These are phyloP conservation scores for Fusarium solani-melongenae DNA, from an alignment of 2,329 filamentous ascomycete species.

Conservation along the genomic window DNA sequence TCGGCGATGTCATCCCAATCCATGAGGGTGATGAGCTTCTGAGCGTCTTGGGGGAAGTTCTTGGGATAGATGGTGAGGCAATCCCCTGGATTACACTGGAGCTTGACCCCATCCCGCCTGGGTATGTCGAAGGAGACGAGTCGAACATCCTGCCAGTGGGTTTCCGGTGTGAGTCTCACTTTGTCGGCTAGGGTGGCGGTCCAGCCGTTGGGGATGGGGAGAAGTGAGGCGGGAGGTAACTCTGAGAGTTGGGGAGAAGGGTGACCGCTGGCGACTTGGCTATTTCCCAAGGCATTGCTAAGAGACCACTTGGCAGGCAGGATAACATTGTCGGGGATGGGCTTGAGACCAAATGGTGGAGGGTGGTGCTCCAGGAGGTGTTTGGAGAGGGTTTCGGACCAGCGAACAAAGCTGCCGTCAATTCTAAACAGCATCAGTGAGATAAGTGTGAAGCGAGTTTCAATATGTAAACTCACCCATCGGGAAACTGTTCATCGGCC, in stretches of 20 bases:
- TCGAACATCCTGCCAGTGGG: conserved; percentile 95
- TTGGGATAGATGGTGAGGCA: conserved; percentile 86
- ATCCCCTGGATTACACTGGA: conserved; percentile 75
- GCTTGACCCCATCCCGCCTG: conserved; percentile 23
- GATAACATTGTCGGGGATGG: conserved; percentile 79
- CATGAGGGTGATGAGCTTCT: conserved; percentile 82
- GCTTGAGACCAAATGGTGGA: conserved; percentile 71
- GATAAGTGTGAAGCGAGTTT: not conserved
- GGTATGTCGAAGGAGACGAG: conserved; percentile 72
- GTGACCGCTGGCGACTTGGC: conserved; percentile 19
- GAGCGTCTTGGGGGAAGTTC: conserved; percentile 85
- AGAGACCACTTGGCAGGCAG: conserved; percentile 76
- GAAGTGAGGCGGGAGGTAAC: conserved; percentile 46
- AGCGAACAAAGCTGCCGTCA: conserved; percentile 84
- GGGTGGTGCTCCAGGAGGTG: conserved; percentile 76
- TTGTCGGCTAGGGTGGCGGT: conserved; percentile 73
- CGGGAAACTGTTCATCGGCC: conserved; percentile 91
- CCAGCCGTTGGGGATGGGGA: conserved; percentile 69
- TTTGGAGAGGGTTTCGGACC: conserved; percentile 75
- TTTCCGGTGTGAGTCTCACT: conserved; percentile 75
- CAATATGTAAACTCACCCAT: conserved; percentile 72
- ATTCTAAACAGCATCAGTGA: conserved; percentile 63
- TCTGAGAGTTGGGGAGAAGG: conserved; percentile 23
- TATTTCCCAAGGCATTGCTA: conserved; percentile 17
- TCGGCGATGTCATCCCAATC: conserved; percentile 82